phyloP scores from a whole-genome alignment of 2,329 filamentous ascomycete species.

The Aspergillus quadricinctus region DNA sequence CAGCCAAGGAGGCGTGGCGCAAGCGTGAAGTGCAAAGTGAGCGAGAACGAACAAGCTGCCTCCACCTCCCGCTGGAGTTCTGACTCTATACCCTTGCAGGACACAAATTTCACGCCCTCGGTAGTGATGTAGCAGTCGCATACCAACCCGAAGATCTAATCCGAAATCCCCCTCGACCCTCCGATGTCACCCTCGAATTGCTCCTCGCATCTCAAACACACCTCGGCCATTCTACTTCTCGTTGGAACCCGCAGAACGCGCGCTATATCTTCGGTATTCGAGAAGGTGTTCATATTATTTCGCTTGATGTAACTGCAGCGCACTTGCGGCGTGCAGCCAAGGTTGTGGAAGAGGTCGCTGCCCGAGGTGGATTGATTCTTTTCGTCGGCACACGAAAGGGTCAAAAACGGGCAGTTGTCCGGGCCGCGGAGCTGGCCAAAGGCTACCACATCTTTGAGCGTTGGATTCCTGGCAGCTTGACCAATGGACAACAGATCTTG shows the following conservation, averaged over 20 bases:
- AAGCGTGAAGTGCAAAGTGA: slow-evolving; percentile 21
- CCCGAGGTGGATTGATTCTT: slow-evolving; percentile 76
- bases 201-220: slow-evolving; percentile 83
- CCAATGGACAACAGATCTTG: slow-evolving; percentile 89
- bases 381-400: slow-evolving; percentile 85
- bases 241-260: slow-evolving; percentile 93
- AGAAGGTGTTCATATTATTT: slow-evolving; percentile 87
- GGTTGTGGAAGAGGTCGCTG: slow-evolving; percentile 81
- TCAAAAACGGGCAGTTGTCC: slow-evolving; percentile 75
- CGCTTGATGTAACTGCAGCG: slow-evolving; percentile 80
- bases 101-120: slow-evolving; percentile 29
- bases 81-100: slow-evolving; percentile 14
- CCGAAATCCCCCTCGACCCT: slow-evolving; percentile 66
- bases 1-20: slow-evolving; percentile 11
- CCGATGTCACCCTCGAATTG: slow-evolving; percentile 84
- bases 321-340: slow-evolving; percentile 91
- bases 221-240: slow-evolving; percentile 82
- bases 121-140: slow-evolving; percentile 21
- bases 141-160: slow-evolving; percentile 43
- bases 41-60: slow-evolving; percentile 4
- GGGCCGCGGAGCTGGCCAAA: slow-evolving; percentile 70
- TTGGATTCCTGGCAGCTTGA: slow-evolving; percentile 89
- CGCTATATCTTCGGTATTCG: slow-evolving; percentile 91
- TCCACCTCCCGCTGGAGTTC: not conserved
- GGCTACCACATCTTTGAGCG: slow-evolving; percentile 87